Evolutionary conservation across 768 basidiomycete genomes (phyloP).

Genomic region (Suillus fuscotomentosus): DNA sequence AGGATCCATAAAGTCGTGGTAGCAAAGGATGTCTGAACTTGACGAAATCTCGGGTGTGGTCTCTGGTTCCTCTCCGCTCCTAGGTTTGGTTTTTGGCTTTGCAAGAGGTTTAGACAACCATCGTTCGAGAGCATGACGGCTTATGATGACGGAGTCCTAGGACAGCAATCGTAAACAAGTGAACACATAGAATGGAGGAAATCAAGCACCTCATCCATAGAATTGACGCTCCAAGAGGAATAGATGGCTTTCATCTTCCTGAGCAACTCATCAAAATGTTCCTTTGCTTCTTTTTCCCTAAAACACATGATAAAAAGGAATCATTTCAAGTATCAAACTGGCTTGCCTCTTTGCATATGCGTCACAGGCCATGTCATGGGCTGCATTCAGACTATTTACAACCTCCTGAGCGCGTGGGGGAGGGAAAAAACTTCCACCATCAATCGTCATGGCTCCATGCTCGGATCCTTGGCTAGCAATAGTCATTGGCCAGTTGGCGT

Average conservation of each 20-base stretch:
- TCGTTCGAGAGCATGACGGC: conserved; percentile 54
- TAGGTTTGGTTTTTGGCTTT: conserved; percentile 20
- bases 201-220: conserved; percentile 45
- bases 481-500: conserved; percentile 15
- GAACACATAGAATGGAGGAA: not conserved
- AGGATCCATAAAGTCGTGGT: conserved; percentile 64
- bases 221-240: conserved; percentile 54
- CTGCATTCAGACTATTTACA: conserved; percentile 53
- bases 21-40: conserved; percentile 55
- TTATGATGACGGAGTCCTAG: conserved; percentile 58
- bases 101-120: conserved; percentile 51
- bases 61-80: conserved; percentile 14
- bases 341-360: conserved; percentile 47
- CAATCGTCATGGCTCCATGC: not conserved
- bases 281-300: conserved; percentile 44
- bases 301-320: conserved; percentile 10
- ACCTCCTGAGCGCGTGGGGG: conserved; percentile 54
- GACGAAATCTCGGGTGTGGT: conserved; percentile 21
- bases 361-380: conserved; percentile 54
- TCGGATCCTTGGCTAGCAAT: conserved; percentile 13
- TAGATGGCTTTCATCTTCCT: conserved; percentile 60
- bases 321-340: conserved; percentile 6
- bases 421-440: conserved; percentile 36
- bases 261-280: conserved; percentile 49
- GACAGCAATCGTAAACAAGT: conserved; percentile 13